Percentiles rank a stretch among this genome's conserved stretches.
phyloP scores from a whole-genome alignment of 805 yeast species.

The Maudiozyma serrabonitensis region DNA sequence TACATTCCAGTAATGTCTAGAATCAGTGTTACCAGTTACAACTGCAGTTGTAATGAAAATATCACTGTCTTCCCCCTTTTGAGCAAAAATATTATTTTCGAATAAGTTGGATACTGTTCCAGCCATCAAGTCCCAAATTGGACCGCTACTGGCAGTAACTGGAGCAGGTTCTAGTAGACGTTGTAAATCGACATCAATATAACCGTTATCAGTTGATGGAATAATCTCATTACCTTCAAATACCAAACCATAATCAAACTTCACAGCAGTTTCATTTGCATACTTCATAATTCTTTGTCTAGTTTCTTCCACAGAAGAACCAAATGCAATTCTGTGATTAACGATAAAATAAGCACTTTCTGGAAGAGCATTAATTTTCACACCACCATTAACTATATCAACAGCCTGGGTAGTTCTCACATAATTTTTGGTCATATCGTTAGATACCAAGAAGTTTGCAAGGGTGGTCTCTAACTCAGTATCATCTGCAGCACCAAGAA shows the following conservation, averaged over 20 bases:
- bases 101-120: conserved; percentile 48
- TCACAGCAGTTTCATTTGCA: conserved; percentile 36
- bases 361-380: conserved; percentile 69
- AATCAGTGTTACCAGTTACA: conserved; percentile 54
- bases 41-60: conserved; percentile 39
- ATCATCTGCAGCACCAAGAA: conserved; percentile 28
- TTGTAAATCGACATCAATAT: conserved; percentile 18
- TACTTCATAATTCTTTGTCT: conserved; percentile 31
- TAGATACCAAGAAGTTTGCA: conserved; percentile 13
- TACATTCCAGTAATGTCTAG: conserved; percentile 48
- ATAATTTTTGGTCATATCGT: conserved; percentile 28
- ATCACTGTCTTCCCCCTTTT: conserved; percentile 10
- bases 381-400: conserved; percentile 62
- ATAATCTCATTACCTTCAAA: conserved; percentile 16
- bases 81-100: conserved; percentile 37
- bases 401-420: conserved; percentile 58
- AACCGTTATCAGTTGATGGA: conserved; percentile 24
- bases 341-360: conserved; percentile 45
- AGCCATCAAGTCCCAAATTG: conserved; percentile 35
- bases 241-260: conserved; percentile 39
- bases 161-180: conserved; percentile 33
- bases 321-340: conserved; percentile 58
- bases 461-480: conserved; percentile 30
- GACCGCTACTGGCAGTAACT: conserved; percentile 29
- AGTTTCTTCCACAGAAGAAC: conserved; percentile 39